Percentiles rank a stretch among this genome's conserved stretches.
These are phyloP conservation scores for Fusarium palustre DNA, from an alignment of 2,329 filamentous ascomycete genomes.

Conservation along the genomic window DNA sequence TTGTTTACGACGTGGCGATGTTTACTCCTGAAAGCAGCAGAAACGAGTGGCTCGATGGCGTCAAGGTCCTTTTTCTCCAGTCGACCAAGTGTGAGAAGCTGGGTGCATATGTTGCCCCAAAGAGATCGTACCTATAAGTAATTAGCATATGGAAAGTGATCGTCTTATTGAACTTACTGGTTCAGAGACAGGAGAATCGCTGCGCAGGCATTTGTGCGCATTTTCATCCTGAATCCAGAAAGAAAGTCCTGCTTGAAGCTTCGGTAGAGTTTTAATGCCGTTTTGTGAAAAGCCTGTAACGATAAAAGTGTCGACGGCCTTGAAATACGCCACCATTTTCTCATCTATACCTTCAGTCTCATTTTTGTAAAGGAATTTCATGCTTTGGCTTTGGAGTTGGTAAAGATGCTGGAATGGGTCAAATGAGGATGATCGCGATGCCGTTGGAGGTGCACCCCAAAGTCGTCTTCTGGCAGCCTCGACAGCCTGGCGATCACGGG, in stretches of 20 bases:
- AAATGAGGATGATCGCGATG: conserved; percentile 57
- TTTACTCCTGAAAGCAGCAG: conserved; percentile 68
- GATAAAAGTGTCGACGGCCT: conserved; percentile 65
- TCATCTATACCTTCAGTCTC: conserved; percentile 54
- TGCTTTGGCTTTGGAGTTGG: conserved; percentile 64
- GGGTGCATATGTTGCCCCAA: conserved; percentile 62
- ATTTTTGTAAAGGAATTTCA: conserved; percentile 66
- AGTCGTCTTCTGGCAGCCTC: conserved; percentile 74
- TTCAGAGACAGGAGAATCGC: conserved; percentile 55
- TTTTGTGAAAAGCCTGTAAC: conserved; percentile 61
- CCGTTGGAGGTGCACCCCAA: conserved; percentile 61
- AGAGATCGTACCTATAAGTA: conserved; percentile 58
- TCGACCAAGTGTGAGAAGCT: conserved; percentile 53
- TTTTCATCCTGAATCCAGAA: conserved; percentile 73
- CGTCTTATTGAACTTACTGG: conserved; percentile 55
- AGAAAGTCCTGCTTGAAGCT: conserved; percentile 70
- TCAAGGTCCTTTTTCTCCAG: conserved; percentile 60
- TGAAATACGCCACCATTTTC: conserved; percentile 61
- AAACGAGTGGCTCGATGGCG: conserved; percentile 66
- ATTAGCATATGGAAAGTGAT: conserved; percentile 44
- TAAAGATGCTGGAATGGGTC: conserved; percentile 78
- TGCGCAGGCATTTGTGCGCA: conserved; percentile 56
- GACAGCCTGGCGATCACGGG: conserved; percentile 70
- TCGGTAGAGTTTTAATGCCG: conserved; percentile 66
- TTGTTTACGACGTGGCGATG: conserved; percentile 66